phyloP scores from a whole-genome alignment of 1,139 yeast species.

The Taiozyma sp. region DNA sequence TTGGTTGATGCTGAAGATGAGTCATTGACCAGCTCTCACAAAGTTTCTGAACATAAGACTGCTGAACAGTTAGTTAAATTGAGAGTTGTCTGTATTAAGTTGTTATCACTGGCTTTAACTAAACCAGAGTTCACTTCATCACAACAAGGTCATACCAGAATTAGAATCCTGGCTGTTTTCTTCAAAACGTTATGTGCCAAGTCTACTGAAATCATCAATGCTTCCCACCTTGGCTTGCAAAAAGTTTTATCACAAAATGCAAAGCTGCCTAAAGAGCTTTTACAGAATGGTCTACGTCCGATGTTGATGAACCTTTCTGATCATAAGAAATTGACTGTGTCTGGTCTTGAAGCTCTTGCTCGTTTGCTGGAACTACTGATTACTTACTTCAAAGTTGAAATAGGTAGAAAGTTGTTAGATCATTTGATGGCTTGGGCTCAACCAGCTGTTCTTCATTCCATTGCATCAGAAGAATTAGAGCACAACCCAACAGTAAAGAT shows the following conservation, averaged over 20 bases:
- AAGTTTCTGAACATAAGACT: slow-evolving; percentile 81
- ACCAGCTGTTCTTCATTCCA: slow-evolving; percentile 63
- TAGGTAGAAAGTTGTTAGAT: slow-evolving; percentile 87
- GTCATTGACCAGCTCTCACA: slow-evolving; percentile 80
- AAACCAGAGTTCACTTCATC: slow-evolving; percentile 66
- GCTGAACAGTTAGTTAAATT: slow-evolving; percentile 81
- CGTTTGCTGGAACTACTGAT: slow-evolving; percentile 79
- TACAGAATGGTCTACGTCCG: slow-evolving; percentile 92
- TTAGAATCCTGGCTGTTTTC: slow-evolving; percentile 85
- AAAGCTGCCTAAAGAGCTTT: slow-evolving; percentile 83
- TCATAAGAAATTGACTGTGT: slow-evolving; percentile 81
- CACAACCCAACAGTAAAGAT: slow-evolving; percentile 80
- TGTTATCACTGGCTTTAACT: slow-evolving; percentile 78
- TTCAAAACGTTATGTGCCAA: slow-evolving; percentile 89
- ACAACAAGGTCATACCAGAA: slow-evolving; percentile 78
- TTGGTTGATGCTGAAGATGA: slow-evolving; percentile 98
- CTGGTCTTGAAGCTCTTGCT: slow-evolving; percentile 90
- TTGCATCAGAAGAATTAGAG: slow-evolving; percentile 69
- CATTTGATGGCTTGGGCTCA: slow-evolving; percentile 98
- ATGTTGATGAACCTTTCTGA: slow-evolving; percentile 94
- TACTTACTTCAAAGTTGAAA: slow-evolving; percentile 93
- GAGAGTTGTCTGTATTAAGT: slow-evolving; percentile 81
- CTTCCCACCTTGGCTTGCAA: slow-evolving; percentile 86
- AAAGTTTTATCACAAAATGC: slow-evolving; percentile 81
- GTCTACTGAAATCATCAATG: slow-evolving; percentile 83